A percentile compares a stretch with the other conserved stretches of the same genome.
These are phyloP conservation scores for Melanomma pulvis-pyrius DNA, from an alignment of 495 filamentous ascomycete genomes.

Conservation along the genomic window DNA sequence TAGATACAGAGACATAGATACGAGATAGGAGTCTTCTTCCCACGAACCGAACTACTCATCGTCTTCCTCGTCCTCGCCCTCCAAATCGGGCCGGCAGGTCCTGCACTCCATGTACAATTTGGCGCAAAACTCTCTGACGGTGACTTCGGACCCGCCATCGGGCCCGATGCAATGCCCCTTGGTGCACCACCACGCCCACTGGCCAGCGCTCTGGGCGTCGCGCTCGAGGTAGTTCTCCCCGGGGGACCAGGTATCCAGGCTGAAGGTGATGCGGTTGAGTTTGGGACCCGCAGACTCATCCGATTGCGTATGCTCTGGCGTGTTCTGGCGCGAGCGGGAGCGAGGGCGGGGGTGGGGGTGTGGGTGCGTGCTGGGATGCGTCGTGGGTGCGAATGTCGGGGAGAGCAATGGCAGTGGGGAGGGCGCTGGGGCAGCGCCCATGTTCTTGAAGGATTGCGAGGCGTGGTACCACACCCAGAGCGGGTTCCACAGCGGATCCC, in stretches of 20 bases:
- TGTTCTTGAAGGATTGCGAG: conserved; percentile 26
- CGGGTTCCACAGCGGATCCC: conserved; percentile 38
- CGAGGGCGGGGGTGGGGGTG: neutral
- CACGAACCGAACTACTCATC: neutral
- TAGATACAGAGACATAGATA: too few species aligned
- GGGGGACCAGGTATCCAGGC: conserved; percentile 28
- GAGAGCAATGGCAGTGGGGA: neutral
- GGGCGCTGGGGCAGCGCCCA: neutral
- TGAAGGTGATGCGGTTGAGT: conserved; percentile 31
- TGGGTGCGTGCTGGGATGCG: neutral
- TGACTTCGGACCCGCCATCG: conserved; percentile 2
- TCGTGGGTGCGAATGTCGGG: neutral
- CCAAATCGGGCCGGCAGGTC: conserved; percentile 23
- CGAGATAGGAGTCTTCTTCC: too few species aligned
- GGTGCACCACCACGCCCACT: conserved; percentile 35
- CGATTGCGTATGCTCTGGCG: neutral
- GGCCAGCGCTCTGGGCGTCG: neutral
- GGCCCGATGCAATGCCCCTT: conserved; percentile 8
- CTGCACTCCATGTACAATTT: conserved; percentile 32
- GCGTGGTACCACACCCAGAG: conserved; percentile 39
- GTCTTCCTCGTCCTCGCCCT: conserved; percentile 3
- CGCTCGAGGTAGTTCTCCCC: conserved; percentile 31
- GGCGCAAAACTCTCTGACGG: conserved; percentile 33
- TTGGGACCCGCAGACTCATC: conserved; percentile 9
- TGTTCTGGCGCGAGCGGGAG: neutral